Evolutionary conservation across 1,284 basidiomycete genomes (phyloP).

Genomic region (Bondarzewia mesenterica): DNA sequence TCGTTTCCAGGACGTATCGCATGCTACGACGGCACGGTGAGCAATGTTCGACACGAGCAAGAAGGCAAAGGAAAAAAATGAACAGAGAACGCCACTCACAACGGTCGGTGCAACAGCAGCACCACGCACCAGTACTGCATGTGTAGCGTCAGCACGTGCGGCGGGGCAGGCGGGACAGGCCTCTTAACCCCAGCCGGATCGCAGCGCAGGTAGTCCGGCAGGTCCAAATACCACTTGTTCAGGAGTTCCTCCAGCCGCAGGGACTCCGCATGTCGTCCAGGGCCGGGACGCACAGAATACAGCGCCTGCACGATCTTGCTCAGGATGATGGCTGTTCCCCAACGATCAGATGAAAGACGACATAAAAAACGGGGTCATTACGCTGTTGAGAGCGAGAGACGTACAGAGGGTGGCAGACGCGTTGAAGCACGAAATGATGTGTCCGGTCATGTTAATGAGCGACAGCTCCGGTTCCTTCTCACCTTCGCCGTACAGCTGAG

Average conservation of each 20-base stretch:
- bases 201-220: constrained; percentile 62
- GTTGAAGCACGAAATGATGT: constrained; percentile 69
- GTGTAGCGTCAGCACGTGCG: constrained; percentile 70
- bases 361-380: neutral
- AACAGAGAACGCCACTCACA: constrained; percentile 62
- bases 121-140: constrained; percentile 85
- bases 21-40: constrained; percentile 10
- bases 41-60: neutral
- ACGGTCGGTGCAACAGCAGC: constrained; percentile 73
- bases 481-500: constrained; percentile 24
- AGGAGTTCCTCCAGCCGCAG: constrained; percentile 56
- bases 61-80: constrained; percentile 1
- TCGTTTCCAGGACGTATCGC: constrained; percentile 8
- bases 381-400: constrained; percentile 25
- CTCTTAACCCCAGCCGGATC: constrained; percentile 40
- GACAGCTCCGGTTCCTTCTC: constrained; percentile 16
- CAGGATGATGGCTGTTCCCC: constrained; percentile 50
- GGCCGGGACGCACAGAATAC: constrained; percentile 59
- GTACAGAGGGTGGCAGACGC: constrained; percentile 64
- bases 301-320: constrained; percentile 64
- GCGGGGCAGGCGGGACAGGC: constrained; percentile 35
- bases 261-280: constrained; percentile 50
- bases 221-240: constrained; percentile 72
- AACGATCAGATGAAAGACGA: too few species aligned
- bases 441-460: constrained; percentile 34